Evolutionary conservation across 768 basidiomycete genomes (phyloP), one percentile per base, ranked within the genome.

Genomic region (Boletus rubescentipes): DNA sequence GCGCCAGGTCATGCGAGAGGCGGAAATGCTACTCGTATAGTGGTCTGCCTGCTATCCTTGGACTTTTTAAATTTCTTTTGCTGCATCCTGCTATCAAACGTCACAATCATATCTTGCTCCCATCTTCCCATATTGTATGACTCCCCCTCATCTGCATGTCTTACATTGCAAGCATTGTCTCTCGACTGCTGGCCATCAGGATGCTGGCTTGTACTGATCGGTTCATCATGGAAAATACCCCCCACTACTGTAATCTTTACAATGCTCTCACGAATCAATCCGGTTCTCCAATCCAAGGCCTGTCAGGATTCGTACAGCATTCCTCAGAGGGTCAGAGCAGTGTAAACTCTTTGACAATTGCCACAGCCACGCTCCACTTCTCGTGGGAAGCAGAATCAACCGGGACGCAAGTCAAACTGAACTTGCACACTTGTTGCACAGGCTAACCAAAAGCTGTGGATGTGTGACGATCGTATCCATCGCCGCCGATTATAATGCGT

Each of bases 21-120:
- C 70, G 20, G 68, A 79, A 46, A 77, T 87, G 64, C 74, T 87
- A 48, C 79, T 91, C 41, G 84, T 91, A 18, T 87, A 65, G 49
- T 66, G 72, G 15, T 34, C 16, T 15, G 9, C 31, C 20, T 36
- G 15, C 11, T 35, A 29, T 23, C 20, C 7, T 16, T 41, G 15
- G 16, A 21, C 41, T 38, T 15, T 41, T 38, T 23, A 9, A 36
- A 16, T 47, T 15, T 60, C 34, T 10, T 16, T 47, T 34, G 59
- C 29, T 51, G 30, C 36, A 26, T 45, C 46, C 49, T 52, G 43
- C 39, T 51, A 41, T 46, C 51, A 26, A 29, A 46, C 11, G n/a
- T 53, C 39, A 46, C 29, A 3, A 21, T 41, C 36, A 42, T 23
- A 10, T 40, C 23, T 34, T 36, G 35, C 30, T 49, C 32, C 42